Conservation (phyloP, 164 flowering plant species). For the Magnolia sinica region DNA sequence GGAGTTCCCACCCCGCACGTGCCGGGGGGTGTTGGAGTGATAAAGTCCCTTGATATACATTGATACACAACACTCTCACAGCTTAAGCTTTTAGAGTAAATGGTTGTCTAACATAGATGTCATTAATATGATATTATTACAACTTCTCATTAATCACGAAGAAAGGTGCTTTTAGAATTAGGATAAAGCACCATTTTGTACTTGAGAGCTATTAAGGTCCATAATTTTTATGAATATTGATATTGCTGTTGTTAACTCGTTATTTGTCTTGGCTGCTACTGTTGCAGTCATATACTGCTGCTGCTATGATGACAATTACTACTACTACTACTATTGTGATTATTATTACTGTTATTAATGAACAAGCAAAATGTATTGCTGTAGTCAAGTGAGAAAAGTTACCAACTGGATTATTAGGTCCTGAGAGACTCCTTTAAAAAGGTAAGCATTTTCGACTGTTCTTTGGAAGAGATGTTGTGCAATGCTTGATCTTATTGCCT, state of each 20-base stretch:
- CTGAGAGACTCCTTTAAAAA: constrained; percentile 65
- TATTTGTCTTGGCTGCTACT: too few species aligned
- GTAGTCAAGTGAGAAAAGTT: constrained; percentile 1
- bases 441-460: constrained; percentile 57
- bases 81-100: too few species aligned
- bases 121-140: too few species aligned
- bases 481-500: constrained; percentile 83
- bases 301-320: too few species aligned
- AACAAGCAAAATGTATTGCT: neutral
- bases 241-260: neutral
- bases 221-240: neutral
- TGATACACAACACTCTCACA: too few species aligned
- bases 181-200: neutral
- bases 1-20: too few species aligned
- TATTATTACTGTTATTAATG: neutral
- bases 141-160: neutral
- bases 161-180: neutral
- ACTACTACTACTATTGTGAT: neutral
- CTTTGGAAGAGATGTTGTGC: constrained; percentile 63
- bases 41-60: too few species aligned
- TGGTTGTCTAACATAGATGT: too few species aligned
- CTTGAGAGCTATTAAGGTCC: neutral
- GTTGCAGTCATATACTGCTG: too few species aligned
- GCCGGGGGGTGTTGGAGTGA: too few species aligned
- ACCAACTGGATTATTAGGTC: constrained; percentile 65